Evolutionary conservation across 2,329 filamentous ascomycete genomes (phyloP), one percentile per base, ranked within the genome.

Genomic region (Claviceps africana): DNA sequence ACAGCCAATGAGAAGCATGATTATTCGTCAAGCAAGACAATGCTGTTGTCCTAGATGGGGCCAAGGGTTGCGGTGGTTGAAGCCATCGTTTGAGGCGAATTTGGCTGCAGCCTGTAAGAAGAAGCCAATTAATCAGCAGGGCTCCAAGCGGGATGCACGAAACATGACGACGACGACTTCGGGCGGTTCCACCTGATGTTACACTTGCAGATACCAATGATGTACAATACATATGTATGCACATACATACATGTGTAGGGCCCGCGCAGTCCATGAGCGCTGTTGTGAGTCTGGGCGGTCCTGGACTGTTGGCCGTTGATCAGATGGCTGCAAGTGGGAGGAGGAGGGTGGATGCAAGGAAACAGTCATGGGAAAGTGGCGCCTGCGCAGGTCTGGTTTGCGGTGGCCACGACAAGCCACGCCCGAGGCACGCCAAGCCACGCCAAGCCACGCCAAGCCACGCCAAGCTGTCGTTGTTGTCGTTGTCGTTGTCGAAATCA

Each of bases 111-210:
- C 65, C 65, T 67, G 59, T 67, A 58, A 66, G 60, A 61, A 59
- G 58, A 45, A 49, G 59, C 60, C 49, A 63, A 67, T 67, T 67
- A 67, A 63, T 67, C 64, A 66, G 65, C 64, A 56, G 47, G 55
- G 56, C 54, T 46, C 45, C 48, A 35, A 40, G 19, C 42, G 21
- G 31, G 21, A 39, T 49, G 50, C 53, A 30, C 48, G 22, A 39
- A 35, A 10, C 28, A 40, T 19, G 47, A 48, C 42, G 39, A 35
- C 30, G 37, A 44, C 33, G 33, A 25, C 25, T 37, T 51, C 3
- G 42, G 21, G 25, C 21, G 42, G 15, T 28, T 17, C 21, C 42
- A 44, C 42, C 42, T 47, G 28, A 30, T 5, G 44, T 30, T 6
- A 46, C 22, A n/a, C 28, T 19, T 37, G 11, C 17, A 39, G 22